These are phyloP conservation scores for Lophium mytilinum DNA, from an alignment of 495 filamentous ascomycete genomes.

Conservation along the genomic window DNA sequence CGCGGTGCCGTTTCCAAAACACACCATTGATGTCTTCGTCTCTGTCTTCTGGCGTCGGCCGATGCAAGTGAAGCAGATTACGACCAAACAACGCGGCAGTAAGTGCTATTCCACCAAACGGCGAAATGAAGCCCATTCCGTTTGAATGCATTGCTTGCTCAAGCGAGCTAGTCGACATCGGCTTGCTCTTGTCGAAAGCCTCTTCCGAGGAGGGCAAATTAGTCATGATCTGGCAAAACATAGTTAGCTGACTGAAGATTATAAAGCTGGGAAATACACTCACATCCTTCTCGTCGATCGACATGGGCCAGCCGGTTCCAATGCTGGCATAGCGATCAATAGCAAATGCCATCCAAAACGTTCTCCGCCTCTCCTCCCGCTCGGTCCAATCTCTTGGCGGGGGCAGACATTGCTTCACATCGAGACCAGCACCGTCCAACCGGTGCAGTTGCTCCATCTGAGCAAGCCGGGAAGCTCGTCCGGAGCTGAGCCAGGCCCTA, in stretches of 20 bases:
- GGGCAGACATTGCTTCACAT: conserved; percentile 86
- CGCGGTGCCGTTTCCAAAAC: conserved; percentile 91
- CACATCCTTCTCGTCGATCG: conserved; percentile 83
- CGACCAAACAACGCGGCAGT: conserved; percentile 85
- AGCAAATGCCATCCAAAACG: conserved; percentile 91
- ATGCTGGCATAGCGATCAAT: conserved; percentile 91
- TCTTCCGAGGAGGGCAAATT: conserved; percentile 81
- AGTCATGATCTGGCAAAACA: conserved; percentile 56
- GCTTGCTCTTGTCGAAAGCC: conserved; percentile 72
- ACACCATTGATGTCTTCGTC: conserved; percentile 87
- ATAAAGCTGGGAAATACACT: conserved; percentile 21
- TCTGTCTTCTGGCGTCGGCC: conserved; percentile 70
- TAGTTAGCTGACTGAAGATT: not conserved
- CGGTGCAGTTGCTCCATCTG: conserved; percentile 94
- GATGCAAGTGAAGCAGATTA: conserved; percentile 91
- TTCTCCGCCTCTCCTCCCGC: conserved; percentile 79
- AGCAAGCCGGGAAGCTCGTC: conserved; percentile 62
- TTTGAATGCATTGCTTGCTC: conserved; percentile 62
- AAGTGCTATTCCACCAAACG: conserved; percentile 74
- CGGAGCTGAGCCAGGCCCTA: conserved; percentile 87
- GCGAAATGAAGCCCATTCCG: conserved; percentile 61
- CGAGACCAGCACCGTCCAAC: conserved; percentile 73
- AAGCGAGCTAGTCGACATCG: conserved; percentile 60
- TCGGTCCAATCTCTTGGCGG: conserved; percentile 89
- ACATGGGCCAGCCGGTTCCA: conserved; percentile 95